These are phyloP conservation scores for Notholithocarpus densiflorus DNA, from an alignment of 306 rosid species.

Conservation along the genomic window DNA sequence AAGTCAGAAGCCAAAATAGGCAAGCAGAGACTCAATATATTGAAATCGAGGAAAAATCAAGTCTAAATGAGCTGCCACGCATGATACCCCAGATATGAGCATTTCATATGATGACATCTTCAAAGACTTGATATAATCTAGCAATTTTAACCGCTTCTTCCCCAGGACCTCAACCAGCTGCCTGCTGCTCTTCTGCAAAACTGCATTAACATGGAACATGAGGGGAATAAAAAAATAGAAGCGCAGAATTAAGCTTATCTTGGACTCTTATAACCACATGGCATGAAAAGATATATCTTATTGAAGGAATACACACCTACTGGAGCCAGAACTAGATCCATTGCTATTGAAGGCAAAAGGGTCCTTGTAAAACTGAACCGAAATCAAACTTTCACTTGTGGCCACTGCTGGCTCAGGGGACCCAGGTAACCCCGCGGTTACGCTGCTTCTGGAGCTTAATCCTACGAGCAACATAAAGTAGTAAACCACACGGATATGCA, in stretches of 20 bases:
- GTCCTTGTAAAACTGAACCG: slow-evolving; percentile 27
- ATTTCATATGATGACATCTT: neutral
- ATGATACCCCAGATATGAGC: neutral
- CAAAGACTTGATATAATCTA: neutral
- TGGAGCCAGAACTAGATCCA: slow-evolving; percentile 16
- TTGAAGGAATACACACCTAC: slow-evolving; percentile 9
- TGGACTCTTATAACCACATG: neutral
- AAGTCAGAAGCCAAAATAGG: neutral
- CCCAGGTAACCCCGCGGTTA: slow-evolving; percentile 21
- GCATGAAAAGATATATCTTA: neutral
- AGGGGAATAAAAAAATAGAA: neutral
- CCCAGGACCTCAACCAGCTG: neutral
- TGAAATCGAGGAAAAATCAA: neutral
- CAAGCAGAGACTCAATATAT: no score
- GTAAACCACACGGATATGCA: neutral
- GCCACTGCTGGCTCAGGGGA: slow-evolving; percentile 29
- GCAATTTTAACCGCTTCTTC: neutral
- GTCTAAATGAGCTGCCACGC: neutral
- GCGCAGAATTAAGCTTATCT: neutral
- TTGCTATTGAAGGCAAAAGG: slow-evolving; percentile 15
- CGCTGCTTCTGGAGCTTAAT: slow-evolving; percentile 30
- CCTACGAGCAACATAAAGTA: slow-evolving; percentile 21
- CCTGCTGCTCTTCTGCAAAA: neutral
- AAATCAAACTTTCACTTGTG: slow-evolving; percentile 27
- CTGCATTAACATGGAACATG: neutral